phyloP scores from a whole-genome alignment of 2,329 filamentous ascomycete species.

The Bipolaris oryzae region DNA sequence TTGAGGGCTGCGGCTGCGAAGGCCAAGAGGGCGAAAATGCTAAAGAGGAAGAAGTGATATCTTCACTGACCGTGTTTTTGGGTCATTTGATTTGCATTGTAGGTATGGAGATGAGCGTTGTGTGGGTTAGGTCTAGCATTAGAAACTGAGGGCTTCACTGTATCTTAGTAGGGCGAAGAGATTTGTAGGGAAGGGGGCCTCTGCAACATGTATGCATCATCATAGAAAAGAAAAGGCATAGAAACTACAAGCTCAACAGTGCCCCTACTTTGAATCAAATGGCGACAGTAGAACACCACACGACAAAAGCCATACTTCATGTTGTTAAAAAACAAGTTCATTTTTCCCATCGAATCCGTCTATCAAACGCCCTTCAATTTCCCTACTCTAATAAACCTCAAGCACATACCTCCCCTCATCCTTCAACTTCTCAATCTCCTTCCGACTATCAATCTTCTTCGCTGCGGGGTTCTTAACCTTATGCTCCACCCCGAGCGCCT shows the following conservation, averaged over 20 bases:
- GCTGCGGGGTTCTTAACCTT: conserved; percentile 56
- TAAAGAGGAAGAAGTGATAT: too few species aligned
- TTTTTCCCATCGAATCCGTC: neutral
- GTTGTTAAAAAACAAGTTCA: too few species aligned
- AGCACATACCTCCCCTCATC: conserved; percentile 92
- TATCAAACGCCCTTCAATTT: neutral
- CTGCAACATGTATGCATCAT: too few species aligned
- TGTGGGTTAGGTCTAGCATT: too few species aligned
- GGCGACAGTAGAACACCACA: too few species aligned
- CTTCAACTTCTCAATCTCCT: conserved; percentile 98
- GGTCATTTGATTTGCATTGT: neutral
- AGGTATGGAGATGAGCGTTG: neutral
- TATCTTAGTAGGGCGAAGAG: too few species aligned
- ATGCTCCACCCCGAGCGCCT: conserved; percentile 82
- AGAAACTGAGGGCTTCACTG: too few species aligned
- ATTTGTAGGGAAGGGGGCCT: too few species aligned
- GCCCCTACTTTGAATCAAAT: too few species aligned
- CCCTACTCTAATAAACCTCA: conserved; percentile 79
- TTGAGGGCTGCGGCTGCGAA: conserved; percentile 15
- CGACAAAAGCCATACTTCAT: too few species aligned
- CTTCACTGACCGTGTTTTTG: neutral
- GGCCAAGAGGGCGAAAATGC: conserved; percentile 5
- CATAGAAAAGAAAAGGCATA: too few species aligned
- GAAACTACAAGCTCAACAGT: too few species aligned
- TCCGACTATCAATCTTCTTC: conserved; percentile 82